Evolutionary conservation across 306 rosid species (phyloP), one percentile per base, ranked within the genome.

Genomic region (Notholithocarpus densiflorus): DNA sequence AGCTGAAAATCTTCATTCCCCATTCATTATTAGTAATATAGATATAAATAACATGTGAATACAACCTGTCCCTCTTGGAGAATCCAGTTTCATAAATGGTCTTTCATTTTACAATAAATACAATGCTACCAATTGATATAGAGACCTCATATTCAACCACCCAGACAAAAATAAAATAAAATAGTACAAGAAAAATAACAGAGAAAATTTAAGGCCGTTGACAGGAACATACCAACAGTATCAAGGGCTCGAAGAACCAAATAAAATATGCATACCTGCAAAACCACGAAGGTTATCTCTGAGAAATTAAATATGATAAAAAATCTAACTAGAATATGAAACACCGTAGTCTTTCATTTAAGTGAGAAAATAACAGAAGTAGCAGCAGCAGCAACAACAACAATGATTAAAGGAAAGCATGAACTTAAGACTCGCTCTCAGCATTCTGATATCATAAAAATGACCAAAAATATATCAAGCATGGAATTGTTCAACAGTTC

Each of bases 191-290:
- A 26, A 19, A 75, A 52, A 53, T 14, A 12, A 40, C 13, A 61
- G 15, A 4, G 15, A 71, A 37, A 79, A 5, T 43, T 20, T 3
- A 74, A 68, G 48, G 69, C 21, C 26, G 81, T 79, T 43, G 71
- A 55, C 9, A 81, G 76, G 45, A 82, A 84, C 97, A 11, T 78
- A 95, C 99, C 99, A 88, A 95, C 98, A 70, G 98, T 94, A 81
- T 94, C 98, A 20, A 94, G 93, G 62, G 98, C 98, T 74, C 98
- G 96, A 72, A 92, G 94, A 80, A 94, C 97, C 89, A 94, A 87
- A 81, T 94, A 94, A 75, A 94, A 94, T 68, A 95, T 88, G 82
- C 98, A 95, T 54, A 96, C 96, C 99, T 96, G 98, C 86, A 84
- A 87, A 83, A 76, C 7, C 64, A 72, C 2, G 71, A 70, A 82